Evolutionary conservation across 2,329 filamentous ascomycete genomes (phyloP).

Genomic region (Scedosporium dehoogii): DNA sequence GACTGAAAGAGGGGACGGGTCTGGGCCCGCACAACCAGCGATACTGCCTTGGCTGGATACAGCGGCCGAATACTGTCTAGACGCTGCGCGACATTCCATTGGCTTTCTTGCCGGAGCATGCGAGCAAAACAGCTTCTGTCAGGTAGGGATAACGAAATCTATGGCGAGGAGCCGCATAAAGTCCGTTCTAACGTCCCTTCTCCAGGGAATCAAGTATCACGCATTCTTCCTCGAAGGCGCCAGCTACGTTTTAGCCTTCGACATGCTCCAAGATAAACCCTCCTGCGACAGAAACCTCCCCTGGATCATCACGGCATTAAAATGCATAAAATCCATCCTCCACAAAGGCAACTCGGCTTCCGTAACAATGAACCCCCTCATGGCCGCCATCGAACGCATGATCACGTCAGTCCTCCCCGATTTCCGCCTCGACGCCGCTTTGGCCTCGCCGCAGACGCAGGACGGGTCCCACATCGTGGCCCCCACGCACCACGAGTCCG

Average conservation of each 20-base stretch:
- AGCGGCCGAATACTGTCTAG: constrained; percentile 30
- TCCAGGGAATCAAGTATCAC: constrained; percentile 32
- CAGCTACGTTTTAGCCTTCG: constrained; percentile 29
- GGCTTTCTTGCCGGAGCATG: constrained; percentile 29
- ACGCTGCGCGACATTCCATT: constrained; percentile 28
- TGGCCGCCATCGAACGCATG: constrained; percentile 19
- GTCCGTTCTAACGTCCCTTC: not conserved
- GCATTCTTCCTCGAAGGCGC: constrained; percentile 32
- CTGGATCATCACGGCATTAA: constrained; percentile 19
- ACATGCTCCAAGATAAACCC: constrained; percentile 28
- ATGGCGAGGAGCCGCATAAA: not conserved
- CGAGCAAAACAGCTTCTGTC: constrained; percentile 26
- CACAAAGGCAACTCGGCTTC: constrained; percentile 8
- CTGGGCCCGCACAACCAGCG: constrained; percentile 14
- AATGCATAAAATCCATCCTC: not conserved
- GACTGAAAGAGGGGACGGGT: constrained; percentile 14
- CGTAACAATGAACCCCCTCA: constrained; percentile 15
- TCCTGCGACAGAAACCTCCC: constrained; percentile 26
- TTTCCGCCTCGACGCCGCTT: constrained; percentile 14
- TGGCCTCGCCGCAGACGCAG: not conserved
- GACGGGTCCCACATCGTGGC: not conserved
- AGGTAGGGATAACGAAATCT: constrained; percentile 23
- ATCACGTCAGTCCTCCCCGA: constrained; percentile 17
- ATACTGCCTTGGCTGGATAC: constrained; percentile 27
- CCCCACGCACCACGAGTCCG: not conserved